Evolutionary conservation across 768 basidiomycete genomes (phyloP), one percentile per base, ranked within the genome.

Genomic region (Mrakia frigida): DNA sequence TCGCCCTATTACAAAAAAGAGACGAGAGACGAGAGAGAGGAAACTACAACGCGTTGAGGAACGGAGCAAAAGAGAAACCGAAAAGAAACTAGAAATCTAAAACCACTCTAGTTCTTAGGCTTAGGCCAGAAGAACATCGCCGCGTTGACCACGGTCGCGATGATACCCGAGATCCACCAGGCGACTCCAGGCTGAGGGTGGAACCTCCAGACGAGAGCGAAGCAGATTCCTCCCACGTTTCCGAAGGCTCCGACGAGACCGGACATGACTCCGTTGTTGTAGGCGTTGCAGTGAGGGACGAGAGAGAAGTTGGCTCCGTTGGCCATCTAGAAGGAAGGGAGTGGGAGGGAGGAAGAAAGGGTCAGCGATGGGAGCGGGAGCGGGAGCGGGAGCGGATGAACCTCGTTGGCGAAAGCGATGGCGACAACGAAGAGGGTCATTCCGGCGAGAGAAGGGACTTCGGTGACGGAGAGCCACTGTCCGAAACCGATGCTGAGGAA

Each of bases 221-320:
- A 88, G 35, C 86, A 77, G 65, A 88, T 82, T 5, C 88, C 88
- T 6, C 88, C 86, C 69, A 86, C 25, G 82, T 83, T 82, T 71
- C 84, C 86, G 75, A 83, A 79, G 3, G 79, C 81, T 23, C 87
- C 85, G 50, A 86, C 87, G 71, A 84, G 83, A 41, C 65, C 35
- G 3, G 77, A 37, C 83, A 84, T 82, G 76, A 84, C 78, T 16
- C 85, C 83, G 74, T 85, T 84, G 35, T 82, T 79, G 68, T 80
- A 79, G 79, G 83, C 9, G 83, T 83, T 82, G 80, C 86, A 86
- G 78, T 87, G 87, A 0, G 87, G 87, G 0, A 87, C 86, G 60
- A 86, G 83, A 23, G 78, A 53, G 74, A 75, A 80, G 78, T 80
- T 87, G 3, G 85, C 85, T 9, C 87, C 87, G 77, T 88, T 88